Evolutionary conservation across 192 early-diverging fungal genomes (phyloP).

Genomic region (Mycoemilia scoparia): DNA sequence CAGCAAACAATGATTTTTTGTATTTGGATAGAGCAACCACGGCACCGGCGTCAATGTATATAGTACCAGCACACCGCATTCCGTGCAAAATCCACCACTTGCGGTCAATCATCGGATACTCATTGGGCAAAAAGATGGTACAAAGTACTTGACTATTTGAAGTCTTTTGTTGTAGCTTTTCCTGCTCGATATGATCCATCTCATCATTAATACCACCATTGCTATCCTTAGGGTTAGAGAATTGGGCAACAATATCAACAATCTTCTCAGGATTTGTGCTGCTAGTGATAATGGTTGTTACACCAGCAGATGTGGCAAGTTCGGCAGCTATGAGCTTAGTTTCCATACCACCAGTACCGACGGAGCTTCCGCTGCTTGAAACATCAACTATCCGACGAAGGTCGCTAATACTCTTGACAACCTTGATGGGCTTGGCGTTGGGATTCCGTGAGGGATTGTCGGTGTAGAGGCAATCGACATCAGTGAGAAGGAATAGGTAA

Average conservation of each 20-base stretch:
- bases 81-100: constrained; percentile 99
- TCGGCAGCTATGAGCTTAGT: constrained; percentile 98
- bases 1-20: constrained; percentile 76
- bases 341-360: constrained; percentile 97
- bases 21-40: constrained; percentile 52
- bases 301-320: constrained; percentile 82
- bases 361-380: constrained; percentile 59
- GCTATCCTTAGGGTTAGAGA: constrained; percentile 16
- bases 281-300: constrained; percentile 71
- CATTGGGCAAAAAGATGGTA: constrained; percentile 74
- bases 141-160: no score
- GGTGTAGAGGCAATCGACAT: constrained; percentile 95
- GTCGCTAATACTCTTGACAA: constrained; percentile 69
- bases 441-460: constrained; percentile 91
- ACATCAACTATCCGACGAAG: constrained; percentile 70
- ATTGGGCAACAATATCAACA: constrained; percentile 58
- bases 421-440: constrained; percentile 60
- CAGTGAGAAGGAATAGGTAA: constrained; percentile 92
- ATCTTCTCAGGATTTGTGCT: constrained; percentile 65
- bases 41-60: constrained; percentile 79
- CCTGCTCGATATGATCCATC: no score
- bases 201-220: no score
- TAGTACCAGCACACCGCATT: constrained; percentile 63
- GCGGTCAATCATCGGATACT: constrained; percentile 74
- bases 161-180: no score